Conservation (phyloP, 2,329 filamentous ascomycete species). For the Verticillium nubilum region DNA sequence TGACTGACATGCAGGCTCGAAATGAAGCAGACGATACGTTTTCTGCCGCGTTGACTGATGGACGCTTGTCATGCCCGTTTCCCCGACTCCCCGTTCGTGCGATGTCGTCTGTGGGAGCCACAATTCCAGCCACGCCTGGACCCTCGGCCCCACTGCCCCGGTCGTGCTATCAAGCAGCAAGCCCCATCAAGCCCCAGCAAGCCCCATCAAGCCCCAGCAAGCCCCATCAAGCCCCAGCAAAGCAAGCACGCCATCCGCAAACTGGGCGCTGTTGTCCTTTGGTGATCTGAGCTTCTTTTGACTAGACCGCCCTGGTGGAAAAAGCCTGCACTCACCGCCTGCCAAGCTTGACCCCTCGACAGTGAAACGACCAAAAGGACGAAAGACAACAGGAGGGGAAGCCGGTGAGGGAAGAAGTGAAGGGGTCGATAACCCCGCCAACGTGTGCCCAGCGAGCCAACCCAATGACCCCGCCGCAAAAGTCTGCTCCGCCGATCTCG, state of each 20-base stretch:
- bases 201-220: too few relatives aligned
- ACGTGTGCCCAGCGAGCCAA: neutral
- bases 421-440: neutral
- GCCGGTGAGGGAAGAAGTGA: neutral
- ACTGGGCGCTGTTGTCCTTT: neutral
- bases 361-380: neutral
- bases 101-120: neutral
- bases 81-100: neutral
- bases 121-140: neutral
- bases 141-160: neutral
- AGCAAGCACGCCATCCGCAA: neutral
- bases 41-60: neutral
- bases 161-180: neutral
- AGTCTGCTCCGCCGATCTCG: neutral
- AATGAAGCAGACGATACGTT: too few relatives aligned
- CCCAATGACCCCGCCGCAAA: neutral
- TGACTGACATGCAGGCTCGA: too few relatives aligned
- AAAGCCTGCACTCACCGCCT: neutral
- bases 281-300: neutral
- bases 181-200: neutral
- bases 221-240: neutral
- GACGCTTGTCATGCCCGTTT: too few relatives aligned
- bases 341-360: neutral
- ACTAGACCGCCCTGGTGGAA: neutral
- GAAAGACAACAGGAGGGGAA: neutral